Percentiles rank a stretch among this genome's conserved stretches.
Conservation (phyloP, 2,329 filamentous ascomycete species). For the Colletotrichum chrysophilum region DNA sequence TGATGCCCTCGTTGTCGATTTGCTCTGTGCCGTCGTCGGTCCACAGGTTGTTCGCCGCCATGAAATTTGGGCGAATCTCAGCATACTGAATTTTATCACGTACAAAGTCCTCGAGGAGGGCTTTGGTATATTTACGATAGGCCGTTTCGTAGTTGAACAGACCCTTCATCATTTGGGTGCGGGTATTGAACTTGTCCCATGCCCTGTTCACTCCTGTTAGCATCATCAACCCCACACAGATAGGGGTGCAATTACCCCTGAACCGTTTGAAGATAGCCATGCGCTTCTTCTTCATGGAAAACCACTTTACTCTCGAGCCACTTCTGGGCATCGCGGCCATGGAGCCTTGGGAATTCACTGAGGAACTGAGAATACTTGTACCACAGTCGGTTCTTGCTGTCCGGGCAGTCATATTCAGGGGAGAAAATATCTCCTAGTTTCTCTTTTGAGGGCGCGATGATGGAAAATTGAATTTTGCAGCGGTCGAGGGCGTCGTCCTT, state of each 20-base stretch:
- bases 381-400: constrained; percentile 44
- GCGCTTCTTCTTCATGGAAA: constrained; percentile 65
- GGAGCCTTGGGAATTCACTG: constrained; percentile 34
- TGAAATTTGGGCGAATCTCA: constrained; percentile 73
- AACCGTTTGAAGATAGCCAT: constrained; percentile 54
- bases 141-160: constrained; percentile 71
- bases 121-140: constrained; percentile 64
- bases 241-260: constrained; percentile 51
- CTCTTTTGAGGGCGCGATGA: constrained; percentile 36
- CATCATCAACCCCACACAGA: not conserved
- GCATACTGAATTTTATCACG: constrained; percentile 73
- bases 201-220: constrained; percentile 39
- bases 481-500: constrained; percentile 20
- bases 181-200: constrained; percentile 69
- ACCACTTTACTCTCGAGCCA: constrained; percentile 70
- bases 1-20: constrained; percentile 63
- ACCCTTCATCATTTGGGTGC: constrained; percentile 76
- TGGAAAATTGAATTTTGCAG: constrained; percentile 67
- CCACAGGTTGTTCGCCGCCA: constrained; percentile 67
- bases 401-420: constrained; percentile 41
- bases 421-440: constrained; percentile 54
- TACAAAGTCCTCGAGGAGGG: constrained; percentile 66
- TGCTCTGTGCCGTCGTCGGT: constrained; percentile 57
- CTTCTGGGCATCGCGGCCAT: constrained; percentile 36
- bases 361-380: constrained; percentile 43